Percentiles rank a stretch among this genome's conserved stretches.
phyloP scores from a whole-genome alignment of 2,329 filamentous ascomycete species.

The Pyricularia sp. region DNA sequence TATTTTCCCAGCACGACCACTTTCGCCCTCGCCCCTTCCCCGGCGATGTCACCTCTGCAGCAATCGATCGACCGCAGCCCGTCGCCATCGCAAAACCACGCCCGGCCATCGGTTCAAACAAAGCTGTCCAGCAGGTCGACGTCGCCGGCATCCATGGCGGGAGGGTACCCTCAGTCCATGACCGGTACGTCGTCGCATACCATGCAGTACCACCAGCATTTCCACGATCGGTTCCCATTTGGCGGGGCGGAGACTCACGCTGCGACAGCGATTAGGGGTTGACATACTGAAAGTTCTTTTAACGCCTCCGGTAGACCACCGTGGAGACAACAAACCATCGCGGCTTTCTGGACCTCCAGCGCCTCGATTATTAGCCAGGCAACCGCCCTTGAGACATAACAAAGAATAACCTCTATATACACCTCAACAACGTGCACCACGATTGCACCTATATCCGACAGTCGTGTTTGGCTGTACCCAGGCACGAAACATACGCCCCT shows the following conservation, averaged over 20 bases:
- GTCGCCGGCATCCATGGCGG: slow-evolving; percentile 32
- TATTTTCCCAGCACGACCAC: slow-evolving; percentile 27
- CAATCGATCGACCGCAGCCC: neutral
- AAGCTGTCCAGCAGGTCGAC: slow-evolving; percentile 21
- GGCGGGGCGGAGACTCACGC: slow-evolving; percentile 36
- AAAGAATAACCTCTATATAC: neutral
- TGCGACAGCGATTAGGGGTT: slow-evolving; percentile 36
- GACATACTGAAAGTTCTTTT: slow-evolving; percentile 7
- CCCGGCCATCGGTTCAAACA: slow-evolving; percentile 6
- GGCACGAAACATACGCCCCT: neutral
- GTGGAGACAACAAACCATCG: no score
- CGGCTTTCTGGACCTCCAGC: neutral
- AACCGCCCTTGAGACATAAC: neutral
- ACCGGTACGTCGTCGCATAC: slow-evolving; percentile 36
- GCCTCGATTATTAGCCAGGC: neutral
- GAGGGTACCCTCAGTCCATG: slow-evolving; percentile 31
- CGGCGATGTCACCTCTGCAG: neutral
- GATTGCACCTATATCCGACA: neutral
- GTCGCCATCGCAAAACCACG: neutral
- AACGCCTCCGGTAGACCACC: neutral
- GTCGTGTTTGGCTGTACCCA: neutral
- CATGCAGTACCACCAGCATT: slow-evolving; percentile 26
- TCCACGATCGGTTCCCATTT: slow-evolving; percentile 37
- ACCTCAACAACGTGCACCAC: neutral
- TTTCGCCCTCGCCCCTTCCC: slow-evolving; percentile 7